Evolutionary conservation across 345 rosid genomes (phyloP).

Genomic region (Pugionium dolabratum): DNA sequence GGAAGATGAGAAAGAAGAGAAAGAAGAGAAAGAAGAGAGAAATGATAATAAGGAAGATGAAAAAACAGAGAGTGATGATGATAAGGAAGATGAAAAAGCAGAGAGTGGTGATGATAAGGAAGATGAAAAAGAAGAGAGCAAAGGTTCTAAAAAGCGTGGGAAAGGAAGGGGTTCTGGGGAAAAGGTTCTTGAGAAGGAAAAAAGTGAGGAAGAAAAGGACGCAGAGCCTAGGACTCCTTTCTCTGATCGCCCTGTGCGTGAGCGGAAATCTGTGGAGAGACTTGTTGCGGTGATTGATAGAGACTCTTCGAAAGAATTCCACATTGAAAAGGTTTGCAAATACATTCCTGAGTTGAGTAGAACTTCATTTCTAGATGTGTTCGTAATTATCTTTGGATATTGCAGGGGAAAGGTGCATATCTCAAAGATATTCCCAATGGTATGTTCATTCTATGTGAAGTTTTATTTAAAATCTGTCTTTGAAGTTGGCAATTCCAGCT

Average conservation of each 20-base stretch:
- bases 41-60: constrained; percentile 32
- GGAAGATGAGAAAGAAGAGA: constrained; percentile 33
- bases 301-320: constrained; percentile 71
- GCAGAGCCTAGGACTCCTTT: constrained; percentile 64
- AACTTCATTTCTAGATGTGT: constrained; percentile 10
- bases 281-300: constrained; percentile 79
- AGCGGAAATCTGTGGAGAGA: constrained; percentile 94
- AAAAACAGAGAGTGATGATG: constrained; percentile 29
- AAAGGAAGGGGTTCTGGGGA: constrained; percentile 44
- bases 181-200: constrained; percentile 50
- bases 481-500: constrained; percentile 7
- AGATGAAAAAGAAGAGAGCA: constrained; percentile 45
- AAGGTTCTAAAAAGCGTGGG: constrained; percentile 48
- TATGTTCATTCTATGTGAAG: constrained; percentile 39
- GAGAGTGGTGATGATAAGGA: constrained; percentile 47
- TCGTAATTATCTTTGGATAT: constrained; percentile 35
- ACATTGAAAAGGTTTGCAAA: constrained; percentile 67
- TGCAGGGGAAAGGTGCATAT: constrained; percentile 83
- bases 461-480: neutral
- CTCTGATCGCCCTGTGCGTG: constrained; percentile 86
- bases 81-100: constrained; percentile 38
- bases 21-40: neutral
- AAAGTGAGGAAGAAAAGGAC: constrained; percentile 47
- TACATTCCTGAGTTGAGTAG: constrained; percentile 26
- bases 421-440: constrained; percentile 95